Conservation (phyloP, 805 yeast species). For the Schwanniomyces occidentalis region DNA sequence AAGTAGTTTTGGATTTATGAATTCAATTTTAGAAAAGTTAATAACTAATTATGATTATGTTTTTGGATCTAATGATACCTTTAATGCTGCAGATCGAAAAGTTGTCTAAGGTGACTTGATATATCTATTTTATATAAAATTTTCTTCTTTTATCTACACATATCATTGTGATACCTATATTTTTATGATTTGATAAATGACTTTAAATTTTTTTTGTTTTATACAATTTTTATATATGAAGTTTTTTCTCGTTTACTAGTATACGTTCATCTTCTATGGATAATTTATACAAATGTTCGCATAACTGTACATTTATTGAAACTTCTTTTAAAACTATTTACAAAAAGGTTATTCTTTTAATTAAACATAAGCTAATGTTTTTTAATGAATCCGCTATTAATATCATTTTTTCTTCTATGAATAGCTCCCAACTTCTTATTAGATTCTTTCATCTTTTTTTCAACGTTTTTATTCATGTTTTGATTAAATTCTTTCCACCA, state of each 20-base stretch:
- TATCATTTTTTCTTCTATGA: conserved; percentile 31
- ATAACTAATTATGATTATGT: conserved; percentile 43
- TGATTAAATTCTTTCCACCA: conserved; percentile 37
- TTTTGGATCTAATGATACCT: conserved; percentile 22
- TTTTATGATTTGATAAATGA: too few species aligned
- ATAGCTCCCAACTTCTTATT: conserved; percentile 38
- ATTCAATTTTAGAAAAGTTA: conserved; percentile 51
- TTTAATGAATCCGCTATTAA: conserved; percentile 36
- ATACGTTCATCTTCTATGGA: too few species aligned
- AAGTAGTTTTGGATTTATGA: conserved; percentile 55
- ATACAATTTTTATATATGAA: too few species aligned
- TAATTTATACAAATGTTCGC: too few species aligned
- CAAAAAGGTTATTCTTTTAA: conserved; percentile 1
- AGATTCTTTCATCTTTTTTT: conserved; percentile 33
- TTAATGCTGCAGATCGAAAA: conserved; percentile 2
- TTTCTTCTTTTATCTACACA: too few species aligned
- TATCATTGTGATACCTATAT: too few species aligned
- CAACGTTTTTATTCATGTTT: conserved; percentile 31
- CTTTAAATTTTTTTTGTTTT: too few species aligned
- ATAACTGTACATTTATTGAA: too few species aligned
- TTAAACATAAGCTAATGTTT: conserved; percentile 27
- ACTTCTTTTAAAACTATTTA: too few species aligned
- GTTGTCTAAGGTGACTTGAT: too few species aligned
- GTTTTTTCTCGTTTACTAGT: too few species aligned
- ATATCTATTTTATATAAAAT: too few species aligned